phyloP scores from a whole-genome alignment of 345 rosid genomes.

The Passiflora organensis region DNA sequence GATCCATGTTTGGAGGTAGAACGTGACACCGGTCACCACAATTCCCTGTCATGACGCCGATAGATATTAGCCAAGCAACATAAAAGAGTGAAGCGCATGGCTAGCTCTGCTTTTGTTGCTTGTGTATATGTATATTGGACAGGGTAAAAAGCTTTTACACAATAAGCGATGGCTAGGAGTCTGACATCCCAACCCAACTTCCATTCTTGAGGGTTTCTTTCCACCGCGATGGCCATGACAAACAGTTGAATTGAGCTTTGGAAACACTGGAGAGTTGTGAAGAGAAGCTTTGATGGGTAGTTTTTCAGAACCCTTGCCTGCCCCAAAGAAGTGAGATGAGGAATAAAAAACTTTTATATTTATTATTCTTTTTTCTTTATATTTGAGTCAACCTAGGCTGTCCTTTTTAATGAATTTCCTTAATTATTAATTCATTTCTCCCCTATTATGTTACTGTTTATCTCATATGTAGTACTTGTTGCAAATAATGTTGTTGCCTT shows the following conservation, averaged over 20 bases:
- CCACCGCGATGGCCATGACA: slow-evolving; percentile 65
- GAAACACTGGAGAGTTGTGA: slow-evolving; percentile 73
- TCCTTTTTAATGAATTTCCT: too few relatives aligned
- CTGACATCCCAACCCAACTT: slow-evolving; percentile 72
- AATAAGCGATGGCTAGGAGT: slow-evolving; percentile 70
- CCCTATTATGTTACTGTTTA: too few relatives aligned
- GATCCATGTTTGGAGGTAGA: slow-evolving; percentile 86
- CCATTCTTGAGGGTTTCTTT: slow-evolving; percentile 70
- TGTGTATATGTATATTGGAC: not conserved
- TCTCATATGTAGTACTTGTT: too few relatives aligned
- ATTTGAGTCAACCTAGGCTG: too few relatives aligned
- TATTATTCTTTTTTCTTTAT: too few relatives aligned
- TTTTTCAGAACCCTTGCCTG: slow-evolving; percentile 56
- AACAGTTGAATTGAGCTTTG: slow-evolving; percentile 72
- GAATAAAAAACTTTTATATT: too few relatives aligned
- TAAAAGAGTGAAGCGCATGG: too few relatives aligned
- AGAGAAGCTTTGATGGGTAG: slow-evolving; percentile 81
- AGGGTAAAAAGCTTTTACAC: slow-evolving; percentile 35
- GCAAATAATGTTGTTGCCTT: too few relatives aligned
- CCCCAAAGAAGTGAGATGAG: not conserved
- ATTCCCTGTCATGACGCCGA: slow-evolving; percentile 40
- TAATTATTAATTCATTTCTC: not conserved
- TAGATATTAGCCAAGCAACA: accelerated
- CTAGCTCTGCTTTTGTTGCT: too few relatives aligned
- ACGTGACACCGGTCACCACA: slow-evolving; percentile 78